Conservation (phyloP, 768 basidiomycete genomes). For the Phlebiopsis gigantea region DNA sequence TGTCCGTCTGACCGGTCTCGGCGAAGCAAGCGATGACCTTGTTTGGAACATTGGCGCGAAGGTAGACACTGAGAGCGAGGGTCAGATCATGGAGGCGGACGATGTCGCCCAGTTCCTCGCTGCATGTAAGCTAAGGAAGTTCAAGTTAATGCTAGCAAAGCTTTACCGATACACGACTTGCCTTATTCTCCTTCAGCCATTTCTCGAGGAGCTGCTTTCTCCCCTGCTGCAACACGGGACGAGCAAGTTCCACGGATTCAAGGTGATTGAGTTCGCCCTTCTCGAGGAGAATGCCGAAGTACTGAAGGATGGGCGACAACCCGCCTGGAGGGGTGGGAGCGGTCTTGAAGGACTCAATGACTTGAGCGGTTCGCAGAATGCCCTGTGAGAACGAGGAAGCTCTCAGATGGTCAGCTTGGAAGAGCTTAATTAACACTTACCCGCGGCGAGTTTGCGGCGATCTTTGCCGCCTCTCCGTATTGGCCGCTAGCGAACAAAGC, state of each 20-base stretch:
- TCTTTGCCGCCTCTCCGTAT: constrained; percentile 91
- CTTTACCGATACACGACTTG: constrained; percentile 25
- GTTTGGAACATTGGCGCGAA: constrained; percentile 95
- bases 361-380: constrained; percentile 88
- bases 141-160: background rate
- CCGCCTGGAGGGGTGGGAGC: constrained; percentile 89
- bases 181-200: constrained; percentile 99
- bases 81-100: constrained; percentile 95
- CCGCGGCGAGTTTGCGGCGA: constrained; percentile 95
- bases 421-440: constrained; percentile 35
- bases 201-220: constrained; percentile 97
- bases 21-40: constrained; percentile 99
- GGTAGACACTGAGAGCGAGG: constrained; percentile 93
- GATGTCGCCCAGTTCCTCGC: constrained; percentile 96
- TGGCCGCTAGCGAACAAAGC: constrained; percentile 85
- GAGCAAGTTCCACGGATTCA: constrained; percentile 92
- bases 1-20: constrained; percentile 97
- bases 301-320: constrained; percentile 93
- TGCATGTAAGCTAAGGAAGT: constrained; percentile 78
- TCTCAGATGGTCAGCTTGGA: background rate
- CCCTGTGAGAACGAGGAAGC: constrained; percentile 49
- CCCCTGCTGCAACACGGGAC: constrained; percentile 93
- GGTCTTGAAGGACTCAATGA: constrained; percentile 96
- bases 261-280: constrained; percentile 97
- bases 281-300: constrained; percentile 98